Conservation (phyloP, 164 flowering plant species). For the Berberis vulgaris region DNA sequence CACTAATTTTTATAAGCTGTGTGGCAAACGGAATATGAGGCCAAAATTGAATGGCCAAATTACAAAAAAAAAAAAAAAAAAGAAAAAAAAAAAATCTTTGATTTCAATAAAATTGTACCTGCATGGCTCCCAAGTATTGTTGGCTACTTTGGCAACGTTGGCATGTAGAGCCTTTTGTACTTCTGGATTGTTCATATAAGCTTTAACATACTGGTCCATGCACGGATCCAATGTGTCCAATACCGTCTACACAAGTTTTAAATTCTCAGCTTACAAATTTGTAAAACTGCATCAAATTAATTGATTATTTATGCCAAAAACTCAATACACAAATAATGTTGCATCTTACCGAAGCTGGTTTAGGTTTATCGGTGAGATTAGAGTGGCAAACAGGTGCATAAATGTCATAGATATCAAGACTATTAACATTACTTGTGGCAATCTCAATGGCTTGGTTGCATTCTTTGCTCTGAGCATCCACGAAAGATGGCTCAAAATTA, state of each 20-base stretch:
- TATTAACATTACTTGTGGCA: not conserved
- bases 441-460: not conserved
- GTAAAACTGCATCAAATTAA: not conserved
- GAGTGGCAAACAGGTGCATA: conserved; percentile 48
- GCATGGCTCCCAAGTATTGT: conserved; percentile 35
- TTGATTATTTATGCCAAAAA: not conserved
- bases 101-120: not conserved
- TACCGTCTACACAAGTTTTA: not conserved
- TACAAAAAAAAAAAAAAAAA: too few species aligned
- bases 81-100: too few species aligned
- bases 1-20: too few species aligned
- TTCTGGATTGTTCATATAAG: conserved; percentile 43
- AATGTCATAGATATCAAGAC: conserved; percentile 51
- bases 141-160: conserved; percentile 24
- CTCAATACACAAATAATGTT: not conserved
- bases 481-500: conserved; percentile 17
- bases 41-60: too few species aligned
- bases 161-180: conserved; percentile 76
- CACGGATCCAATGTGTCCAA: conserved; percentile 41
- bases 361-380: conserved; percentile 33
- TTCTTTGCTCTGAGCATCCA: conserved; percentile 1
- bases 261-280: not conserved
- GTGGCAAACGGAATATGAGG: too few species aligned
- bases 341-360: conserved; percentile 18
- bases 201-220: conserved; percentile 34